Evolutionary conservation across 2,329 filamentous ascomycete genomes (phyloP).

Genomic region (Emergomyces orientalis): DNA sequence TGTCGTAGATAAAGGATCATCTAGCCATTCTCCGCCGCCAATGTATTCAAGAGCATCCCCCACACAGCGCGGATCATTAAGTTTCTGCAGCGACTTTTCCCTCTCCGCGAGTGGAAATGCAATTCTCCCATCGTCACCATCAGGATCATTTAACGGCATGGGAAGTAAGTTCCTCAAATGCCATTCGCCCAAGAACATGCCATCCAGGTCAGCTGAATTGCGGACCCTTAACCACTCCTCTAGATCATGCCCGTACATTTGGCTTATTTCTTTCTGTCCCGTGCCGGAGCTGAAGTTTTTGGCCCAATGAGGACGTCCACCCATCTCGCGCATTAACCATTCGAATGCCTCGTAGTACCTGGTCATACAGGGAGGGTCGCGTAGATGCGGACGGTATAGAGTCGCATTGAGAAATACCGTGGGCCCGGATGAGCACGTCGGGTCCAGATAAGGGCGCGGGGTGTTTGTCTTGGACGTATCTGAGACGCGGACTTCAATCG

Average conservation of each 20-base stretch:
- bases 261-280: slow-evolving; percentile 50
- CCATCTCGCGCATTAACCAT: slow-evolving; percentile 78
- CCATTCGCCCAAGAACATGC: slow-evolving; percentile 88
- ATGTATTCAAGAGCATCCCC: slow-evolving; percentile 38
- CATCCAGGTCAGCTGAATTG: slow-evolving; percentile 60
- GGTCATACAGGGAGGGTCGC: slow-evolving; percentile 64
- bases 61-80: slow-evolving; percentile 20
- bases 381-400: slow-evolving; percentile 71
- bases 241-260: slow-evolving; percentile 61
- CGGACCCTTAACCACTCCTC: slow-evolving; percentile 59
- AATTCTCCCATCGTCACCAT: background rate
- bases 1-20: background rate
- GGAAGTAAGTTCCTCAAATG: slow-evolving; percentile 59
- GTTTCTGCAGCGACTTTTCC: slow-evolving; percentile 28
- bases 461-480: slow-evolving; percentile 50
- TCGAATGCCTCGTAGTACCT: slow-evolving; percentile 87
- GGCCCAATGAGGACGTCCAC: slow-evolving; percentile 79
- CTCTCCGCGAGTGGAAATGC: slow-evolving; percentile 37
- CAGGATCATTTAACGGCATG: slow-evolving; percentile 14
- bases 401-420: slow-evolving; percentile 86
- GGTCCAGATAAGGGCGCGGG: slow-evolving; percentile 61
- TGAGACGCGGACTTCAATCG: slow-evolving; percentile 79
- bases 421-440: slow-evolving; percentile 56
- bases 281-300: slow-evolving; percentile 68
- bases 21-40: slow-evolving; percentile 27